Evolutionary conservation across 2,329 filamentous ascomycete genomes (phyloP).

Genomic region (Claviceps fusiformis): DNA sequence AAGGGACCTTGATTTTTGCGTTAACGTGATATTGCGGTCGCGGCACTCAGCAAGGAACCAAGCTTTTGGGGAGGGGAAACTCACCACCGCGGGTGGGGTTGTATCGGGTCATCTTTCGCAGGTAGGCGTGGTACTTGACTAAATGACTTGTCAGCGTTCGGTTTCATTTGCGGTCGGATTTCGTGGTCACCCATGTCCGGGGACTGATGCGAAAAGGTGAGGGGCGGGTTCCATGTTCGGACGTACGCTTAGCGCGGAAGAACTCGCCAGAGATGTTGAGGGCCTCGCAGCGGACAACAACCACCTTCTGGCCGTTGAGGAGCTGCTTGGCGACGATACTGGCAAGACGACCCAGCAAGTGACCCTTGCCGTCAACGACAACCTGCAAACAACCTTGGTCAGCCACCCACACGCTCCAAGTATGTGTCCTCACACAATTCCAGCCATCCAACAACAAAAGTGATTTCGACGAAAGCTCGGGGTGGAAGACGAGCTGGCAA

Average conservation of each 20-base stretch:
- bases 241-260: constrained; percentile 99
- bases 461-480: not conserved
- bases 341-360: constrained; percentile 97
- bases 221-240: not conserved
- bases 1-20: constrained; percentile 59
- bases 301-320: constrained; percentile 98
- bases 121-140: constrained; percentile 99
- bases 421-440: not conserved
- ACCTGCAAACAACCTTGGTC: constrained; percentile 41
- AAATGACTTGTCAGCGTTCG: constrained; percentile 36
- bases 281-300: constrained; percentile 95
- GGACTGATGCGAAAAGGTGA: not conserved
- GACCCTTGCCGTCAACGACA: constrained; percentile 99
- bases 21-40: constrained; percentile 16
- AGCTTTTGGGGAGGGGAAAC: constrained; percentile 22
- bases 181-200: not conserved
- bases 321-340: constrained; percentile 98
- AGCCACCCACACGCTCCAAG: constrained; percentile 11
- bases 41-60: constrained; percentile 5
- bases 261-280: constrained; percentile 99
- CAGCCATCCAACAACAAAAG: not conserved
- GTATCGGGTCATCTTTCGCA: constrained; percentile 99
- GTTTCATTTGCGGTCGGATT: constrained; percentile 7
- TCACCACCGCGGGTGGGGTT: constrained; percentile 97
- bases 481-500: not conserved